Percentiles rank a stretch among this genome's conserved stretches.
phyloP scores from a whole-genome alignment of 768 basidiomycete genomes.

The Agaricus blazei region DNA sequence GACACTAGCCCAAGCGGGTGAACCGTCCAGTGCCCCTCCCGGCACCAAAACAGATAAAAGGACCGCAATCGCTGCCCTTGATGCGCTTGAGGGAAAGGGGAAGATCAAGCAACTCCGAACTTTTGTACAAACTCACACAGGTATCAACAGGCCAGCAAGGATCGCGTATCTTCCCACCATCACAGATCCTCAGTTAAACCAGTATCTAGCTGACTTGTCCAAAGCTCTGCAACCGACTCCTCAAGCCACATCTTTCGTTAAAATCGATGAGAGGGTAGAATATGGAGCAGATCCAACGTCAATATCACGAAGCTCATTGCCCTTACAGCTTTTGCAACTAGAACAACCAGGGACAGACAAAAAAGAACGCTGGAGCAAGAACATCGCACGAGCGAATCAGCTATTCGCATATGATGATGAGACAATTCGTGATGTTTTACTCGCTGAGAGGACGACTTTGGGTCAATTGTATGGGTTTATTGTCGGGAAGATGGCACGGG shows the following conservation, averaged over 20 bases:
- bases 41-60: slow-evolving; percentile 72
- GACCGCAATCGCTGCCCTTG: slow-evolving; percentile 57
- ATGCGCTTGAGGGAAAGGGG: slow-evolving; percentile 57
- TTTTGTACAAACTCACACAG: slow-evolving; percentile 52
- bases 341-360: slow-evolving; percentile 37
- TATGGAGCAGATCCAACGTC: slow-evolving; percentile 41
- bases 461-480: slow-evolving; percentile 74
- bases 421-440: slow-evolving; percentile 53
- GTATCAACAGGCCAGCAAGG: slow-evolving; percentile 50
- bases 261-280: slow-evolving; percentile 49
- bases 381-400: slow-evolving; percentile 40
- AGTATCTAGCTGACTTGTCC: slow-evolving; percentile 53
- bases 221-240: slow-evolving; percentile 30
- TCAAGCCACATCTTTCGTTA: slow-evolving; percentile 34
- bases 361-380: slow-evolving; percentile 41
- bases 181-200: slow-evolving; percentile 45
- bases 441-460: slow-evolving; percentile 67
- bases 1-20: slow-evolving; percentile 49
- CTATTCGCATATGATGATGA: slow-evolving; percentile 49
- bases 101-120: slow-evolving; percentile 71
- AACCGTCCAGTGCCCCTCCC: slow-evolving; percentile 63
- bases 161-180: slow-evolving; percentile 64
- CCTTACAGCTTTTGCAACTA: slow-evolving; percentile 41
- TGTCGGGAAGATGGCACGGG: slow-evolving; percentile 59
- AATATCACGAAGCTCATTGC: slow-evolving; percentile 27